Conservation (phyloP, 306 rosid genomes). For the Nissolia schottii region DNA sequence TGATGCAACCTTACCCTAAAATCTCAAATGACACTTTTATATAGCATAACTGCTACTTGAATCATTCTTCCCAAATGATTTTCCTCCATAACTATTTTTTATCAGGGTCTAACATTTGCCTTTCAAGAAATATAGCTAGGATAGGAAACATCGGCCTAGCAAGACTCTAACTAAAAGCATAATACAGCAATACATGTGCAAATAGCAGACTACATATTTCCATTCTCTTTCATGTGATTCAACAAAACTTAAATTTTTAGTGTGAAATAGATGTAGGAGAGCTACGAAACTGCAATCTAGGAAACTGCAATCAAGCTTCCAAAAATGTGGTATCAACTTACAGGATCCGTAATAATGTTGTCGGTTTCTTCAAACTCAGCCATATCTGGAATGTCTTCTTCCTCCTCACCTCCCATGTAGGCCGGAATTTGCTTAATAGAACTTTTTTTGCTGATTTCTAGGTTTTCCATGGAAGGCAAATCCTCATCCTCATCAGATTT, state of each 20-base stretch:
- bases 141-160: neutral
- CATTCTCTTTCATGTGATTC: neutral
- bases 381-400: constrained; percentile 92
- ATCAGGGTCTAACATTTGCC: neutral
- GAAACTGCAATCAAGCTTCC: neutral
- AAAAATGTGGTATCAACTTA: constrained; percentile 34
- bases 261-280: neutral
- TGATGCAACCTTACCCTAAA: neutral
- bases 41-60: neutral
- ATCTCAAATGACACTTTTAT: neutral
- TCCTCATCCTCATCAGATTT: constrained; percentile 69
- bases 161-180: neutral
- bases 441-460: constrained; percentile 63
- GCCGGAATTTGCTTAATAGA: constrained; percentile 43
- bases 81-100: neutral
- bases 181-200: neutral
- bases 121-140: neutral
- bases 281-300: neutral
- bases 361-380: constrained; percentile 74
- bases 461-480: constrained; percentile 81
- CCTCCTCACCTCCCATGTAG: constrained; percentile 63
- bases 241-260: neutral
- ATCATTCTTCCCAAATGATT: neutral
- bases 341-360: constrained; percentile 75
- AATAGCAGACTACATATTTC: neutral